Percentiles rank a stretch among this genome's conserved stretches.
phyloP scores from a whole-genome alignment of 352 stramenopile species.

The Elongisporangium anandrum region DNA sequence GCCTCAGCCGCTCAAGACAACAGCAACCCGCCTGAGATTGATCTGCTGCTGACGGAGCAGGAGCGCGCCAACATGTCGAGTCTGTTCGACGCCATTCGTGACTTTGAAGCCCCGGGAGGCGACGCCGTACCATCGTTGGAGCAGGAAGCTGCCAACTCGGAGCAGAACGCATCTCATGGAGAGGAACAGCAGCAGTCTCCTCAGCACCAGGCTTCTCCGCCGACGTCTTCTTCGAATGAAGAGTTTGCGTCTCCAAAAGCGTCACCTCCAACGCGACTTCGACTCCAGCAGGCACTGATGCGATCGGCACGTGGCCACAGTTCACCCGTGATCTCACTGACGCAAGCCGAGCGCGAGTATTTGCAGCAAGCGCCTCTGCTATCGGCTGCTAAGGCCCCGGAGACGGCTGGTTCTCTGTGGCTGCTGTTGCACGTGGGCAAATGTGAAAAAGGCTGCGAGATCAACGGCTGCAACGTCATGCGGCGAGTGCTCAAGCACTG shows the following conservation, averaged over 20 bases:
- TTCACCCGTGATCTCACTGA: conserved; percentile 15
- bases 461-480: conserved; percentile 65
- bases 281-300: conserved; percentile 18
- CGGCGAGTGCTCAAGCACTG: conserved; percentile 64
- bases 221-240: conserved; percentile 1
- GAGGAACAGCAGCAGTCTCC: conserved; percentile 14
- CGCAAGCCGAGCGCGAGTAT: conserved; percentile 41
- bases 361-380: conserved; percentile 58
- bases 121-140: conserved; percentile 5
- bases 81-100: conserved; percentile 65
- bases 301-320: not conserved
- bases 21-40: conserved; percentile 17
- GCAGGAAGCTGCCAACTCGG: conserved; percentile 4
- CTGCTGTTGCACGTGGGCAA: conserved; percentile 51
- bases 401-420: conserved; percentile 70
- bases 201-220: conserved; percentile 11
- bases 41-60: conserved; percentile 61
- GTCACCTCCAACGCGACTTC: conserved; percentile 7
- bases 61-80: conserved; percentile 53
- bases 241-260: too few species aligned
- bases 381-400: conserved; percentile 32
- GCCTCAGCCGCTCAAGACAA: conserved; percentile 12
- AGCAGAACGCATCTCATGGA: conserved; percentile 14
- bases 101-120: conserved; percentile 48
- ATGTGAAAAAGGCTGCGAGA: conserved; percentile 44